Evolutionary conservation across 83 land plant species (phyloP), one percentile per base, ranked within the genome.

Genomic region (Picea abies): DNA sequence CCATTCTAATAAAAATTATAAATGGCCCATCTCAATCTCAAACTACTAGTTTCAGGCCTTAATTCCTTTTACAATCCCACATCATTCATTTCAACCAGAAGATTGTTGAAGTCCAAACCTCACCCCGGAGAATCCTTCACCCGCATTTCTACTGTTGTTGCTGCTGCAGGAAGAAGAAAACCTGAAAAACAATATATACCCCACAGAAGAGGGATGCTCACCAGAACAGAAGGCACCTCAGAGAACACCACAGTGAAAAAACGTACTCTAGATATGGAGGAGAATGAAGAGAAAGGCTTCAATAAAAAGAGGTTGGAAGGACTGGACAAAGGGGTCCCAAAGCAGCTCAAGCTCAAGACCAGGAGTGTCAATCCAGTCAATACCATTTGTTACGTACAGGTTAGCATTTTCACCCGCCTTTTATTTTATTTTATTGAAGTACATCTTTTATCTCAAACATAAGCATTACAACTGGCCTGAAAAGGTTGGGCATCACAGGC

Each of bases 221-320:
- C 5, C 3, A 23, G 78, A 76, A 76, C 15, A 76, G 79, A 56
- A 25, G 61, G 62, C 23, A 37, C 49, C 17, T 12, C 58, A 56
- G 15, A 12, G 58, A 56, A 56, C 15, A 5, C n/a, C 79, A 25
- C 20, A 14, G 61, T 4, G 32, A 76, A 58, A 56, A 52, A 56
- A 25, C 19, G 25, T 26, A 76, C 62, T 14, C 25, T 16, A 56
- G 88, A 76, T 56, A 85, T 52, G 68, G 78, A 76, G 47, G 86
- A 67, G 12, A 41, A 52, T 65, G 87, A 78, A 52, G 32, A 41
- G 23, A 47, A 82, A 76, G 88, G 85, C 37, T 93, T 89, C 65
- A 93, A 93, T 66, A 91, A 84, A 81, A 89, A 83, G 79, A 86
- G 95, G 85, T 91, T 93, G 25, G 90, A 89, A 64, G 95, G 95